Conservation (phyloP, 352 stramenopile species). For the Aphanomyces stellatus region DNA sequence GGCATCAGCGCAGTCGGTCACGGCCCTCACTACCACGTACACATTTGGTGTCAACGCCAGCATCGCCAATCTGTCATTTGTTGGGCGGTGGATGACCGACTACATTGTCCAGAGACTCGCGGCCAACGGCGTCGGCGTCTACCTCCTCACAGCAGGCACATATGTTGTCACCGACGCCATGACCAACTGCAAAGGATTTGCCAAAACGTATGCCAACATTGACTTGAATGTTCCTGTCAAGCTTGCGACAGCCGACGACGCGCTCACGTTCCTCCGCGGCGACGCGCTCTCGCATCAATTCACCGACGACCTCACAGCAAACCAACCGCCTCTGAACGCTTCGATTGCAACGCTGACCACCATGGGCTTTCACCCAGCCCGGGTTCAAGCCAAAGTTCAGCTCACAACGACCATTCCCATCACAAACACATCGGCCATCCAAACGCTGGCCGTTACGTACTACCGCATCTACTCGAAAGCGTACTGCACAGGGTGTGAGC, state of each 20-base stretch:
- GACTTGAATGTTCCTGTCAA: neutral
- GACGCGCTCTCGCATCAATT: neutral
- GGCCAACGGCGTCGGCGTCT: neutral
- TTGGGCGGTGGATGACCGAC: neutral
- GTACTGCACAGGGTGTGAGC: slow-evolving; percentile 7
- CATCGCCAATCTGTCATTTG: neutral
- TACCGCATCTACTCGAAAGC: slow-evolving; percentile 7
- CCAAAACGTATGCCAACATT: neutral
- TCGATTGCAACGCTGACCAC: neutral
- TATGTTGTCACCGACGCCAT: neutral
- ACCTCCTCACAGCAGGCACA: neutral
- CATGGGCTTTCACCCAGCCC: neutral
- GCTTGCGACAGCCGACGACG: neutral
- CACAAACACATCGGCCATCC: neutral
- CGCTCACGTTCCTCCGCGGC: slow-evolving; percentile 1
- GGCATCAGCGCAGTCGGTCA: neutral
- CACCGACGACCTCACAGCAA: neutral
- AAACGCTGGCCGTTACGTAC: neutral
- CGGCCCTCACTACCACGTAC: neutral
- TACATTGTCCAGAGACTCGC: neutral
- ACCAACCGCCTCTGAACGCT: neutral
- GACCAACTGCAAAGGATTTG: neutral
- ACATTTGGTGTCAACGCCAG: neutral
- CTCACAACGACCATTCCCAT: neutral
- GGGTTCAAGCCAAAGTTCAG: neutral